A percentile compares a stretch with the other conserved stretches of the same genome.
Conservation (phyloP, 73 alveolate genomes). For the Tetrahymena borealis region DNA sequence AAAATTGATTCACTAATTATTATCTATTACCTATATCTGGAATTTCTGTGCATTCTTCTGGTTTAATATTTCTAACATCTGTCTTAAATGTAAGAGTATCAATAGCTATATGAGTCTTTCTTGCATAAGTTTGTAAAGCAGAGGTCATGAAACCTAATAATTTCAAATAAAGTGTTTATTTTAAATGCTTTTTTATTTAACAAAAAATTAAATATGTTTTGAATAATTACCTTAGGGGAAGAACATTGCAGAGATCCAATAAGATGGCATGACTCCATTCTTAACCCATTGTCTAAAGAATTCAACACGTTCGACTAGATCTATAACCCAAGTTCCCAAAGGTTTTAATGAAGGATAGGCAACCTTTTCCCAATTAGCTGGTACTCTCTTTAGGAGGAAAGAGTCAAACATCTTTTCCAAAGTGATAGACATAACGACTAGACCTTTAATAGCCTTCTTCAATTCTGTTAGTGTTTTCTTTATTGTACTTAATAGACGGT, state of each 20-base stretch:
- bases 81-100: constrained; percentile 90
- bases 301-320: constrained; percentile 80
- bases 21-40: constrained; percentile 82
- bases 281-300: constrained; percentile 94
- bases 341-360: constrained; percentile 97
- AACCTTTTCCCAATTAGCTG: constrained; percentile 82
- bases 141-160: constrained; percentile 94
- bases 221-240: constrained; percentile 87
- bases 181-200: no score
- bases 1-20: background rate
- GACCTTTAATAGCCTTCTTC: constrained; percentile 88
- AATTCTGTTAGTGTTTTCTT: constrained; percentile 64
- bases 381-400: constrained; percentile 83
- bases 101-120: constrained; percentile 91
- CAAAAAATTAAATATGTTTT: no score
- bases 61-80: constrained; percentile 57
- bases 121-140: constrained; percentile 91
- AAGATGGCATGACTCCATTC: constrained; percentile 90
- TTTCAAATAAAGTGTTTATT: background rate
- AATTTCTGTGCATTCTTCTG: constrained; percentile 52
- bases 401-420: constrained; percentile 84
- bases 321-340: constrained; percentile 92
- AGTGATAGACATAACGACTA: constrained; percentile 92
- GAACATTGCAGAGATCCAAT: constrained; percentile 98
- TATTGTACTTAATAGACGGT: constrained; percentile 73